Base-by-base conservation (phyloP, 2,329 filamentous ascomycete species). In the Monilinia aucupariae region DNA sequence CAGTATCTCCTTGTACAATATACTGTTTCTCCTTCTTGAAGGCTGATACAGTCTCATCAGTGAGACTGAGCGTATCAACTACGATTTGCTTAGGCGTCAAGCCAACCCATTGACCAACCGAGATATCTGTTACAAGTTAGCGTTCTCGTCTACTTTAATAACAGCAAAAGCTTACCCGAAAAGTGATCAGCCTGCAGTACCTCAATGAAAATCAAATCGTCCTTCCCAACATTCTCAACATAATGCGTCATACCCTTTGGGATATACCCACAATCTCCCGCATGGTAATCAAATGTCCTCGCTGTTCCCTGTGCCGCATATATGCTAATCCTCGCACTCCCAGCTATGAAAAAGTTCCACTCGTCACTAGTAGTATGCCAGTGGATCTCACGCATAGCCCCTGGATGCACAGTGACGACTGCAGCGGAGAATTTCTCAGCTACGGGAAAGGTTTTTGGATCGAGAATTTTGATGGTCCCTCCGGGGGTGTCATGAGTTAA, bases 321-420 rank as follows among this genome's bases (percentile, higher is more conserved):
- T 67, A 92, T 82, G 17, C 89, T 92, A 17, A 91, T 83, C 39
- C 89, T 82, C 0, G 87, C 90, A 48, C 84, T 83, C 0, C 90
- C 90, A 32, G 77, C 76, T 72, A 92, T 83, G 78, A 92, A 91
- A 75, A 89, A 92, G 8, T 85, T 89, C 89, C 89, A 92, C 74
- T 92, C 89, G 70, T 92, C 89, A 15, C 88, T 88, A 51, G 84
- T 85, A 0, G 88, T 88, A 71, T 92, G 89, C 89, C 89, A 92
- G 77, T 92, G 89, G 7, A 61, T 91, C 52, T 71, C 70, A 15
- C 70, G 65, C 43, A 72, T 61, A 7, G 69, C 70, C 2, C 70
- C 70, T 3, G 89, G 88, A 67, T 88, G 78, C 65, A 92, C 89
- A 45, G 82, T 82, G 22, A 90, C 82, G 70, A 91, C 82, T 0